A percentile compares a stretch with the other conserved stretches of the same genome.
phyloP scores from a whole-genome alignment of 257 asterid genomes.

The Solanum sparsipilum region DNA sequence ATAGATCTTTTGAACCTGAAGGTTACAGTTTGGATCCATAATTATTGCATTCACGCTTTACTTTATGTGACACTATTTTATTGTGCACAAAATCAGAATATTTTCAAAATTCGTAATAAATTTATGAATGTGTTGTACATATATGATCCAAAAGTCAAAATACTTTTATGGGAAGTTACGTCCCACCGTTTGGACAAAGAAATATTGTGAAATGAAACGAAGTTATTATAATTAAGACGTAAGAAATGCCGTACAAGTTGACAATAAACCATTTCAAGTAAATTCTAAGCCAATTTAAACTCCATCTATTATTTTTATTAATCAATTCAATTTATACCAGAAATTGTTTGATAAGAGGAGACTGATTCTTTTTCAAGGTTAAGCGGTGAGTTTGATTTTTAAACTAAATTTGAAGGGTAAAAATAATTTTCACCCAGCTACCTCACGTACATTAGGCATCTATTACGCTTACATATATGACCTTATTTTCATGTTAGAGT shows the following conservation, averaged over 20 bases:
- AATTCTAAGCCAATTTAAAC: neutral
- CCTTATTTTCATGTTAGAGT: neutral
- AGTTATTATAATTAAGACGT: neutral
- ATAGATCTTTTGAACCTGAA: too few relatives aligned
- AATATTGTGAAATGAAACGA: neutral
- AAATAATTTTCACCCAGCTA: neutral
- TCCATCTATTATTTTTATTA: neutral
- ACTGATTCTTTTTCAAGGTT: too few relatives aligned
- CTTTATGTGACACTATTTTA: neutral
- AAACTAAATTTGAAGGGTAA: too few relatives aligned
- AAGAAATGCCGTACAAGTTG: neutral
- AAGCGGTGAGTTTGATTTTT: too few relatives aligned
- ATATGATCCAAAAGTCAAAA: neutral
- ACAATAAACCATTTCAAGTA: neutral
- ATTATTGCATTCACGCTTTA: too few relatives aligned
- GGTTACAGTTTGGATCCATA: neutral
- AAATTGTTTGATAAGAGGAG: neutral
- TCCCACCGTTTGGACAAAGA: neutral
- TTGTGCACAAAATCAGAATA: too few relatives aligned
- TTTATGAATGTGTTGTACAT: neutral
- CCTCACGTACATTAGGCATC: neutral
- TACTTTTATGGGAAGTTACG: neutral
- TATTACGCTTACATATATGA: neutral
- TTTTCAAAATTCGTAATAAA: neutral
- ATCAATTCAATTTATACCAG: neutral